Percentiles rank a stretch among this genome's conserved stretches.
These are phyloP conservation scores for Passiflora organensis DNA, from an alignment of 345 rosid genomes.

Conservation along the genomic window DNA sequence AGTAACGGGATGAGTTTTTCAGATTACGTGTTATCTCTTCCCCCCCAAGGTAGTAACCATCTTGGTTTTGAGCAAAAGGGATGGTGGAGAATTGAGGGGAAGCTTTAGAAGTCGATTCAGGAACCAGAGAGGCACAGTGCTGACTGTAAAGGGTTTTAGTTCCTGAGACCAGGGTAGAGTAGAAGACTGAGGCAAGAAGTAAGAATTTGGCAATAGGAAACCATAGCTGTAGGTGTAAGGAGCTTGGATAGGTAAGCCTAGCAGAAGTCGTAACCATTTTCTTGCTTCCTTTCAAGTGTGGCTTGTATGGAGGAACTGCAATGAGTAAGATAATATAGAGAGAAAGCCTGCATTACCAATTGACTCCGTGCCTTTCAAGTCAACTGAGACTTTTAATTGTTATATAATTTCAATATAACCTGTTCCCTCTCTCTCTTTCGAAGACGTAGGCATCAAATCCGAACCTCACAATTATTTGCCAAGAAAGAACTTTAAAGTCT, in stretches of 20 bases:
- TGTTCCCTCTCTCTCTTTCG: no score
- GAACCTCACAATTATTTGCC: no score
- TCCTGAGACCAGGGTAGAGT: neutral
- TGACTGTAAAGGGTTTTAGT: constrained; percentile 16
- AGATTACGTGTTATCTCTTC: constrained; percentile 5
- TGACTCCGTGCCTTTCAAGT: no score
- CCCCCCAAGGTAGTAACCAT: constrained; percentile 28
- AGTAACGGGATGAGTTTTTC: neutral
- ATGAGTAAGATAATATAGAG: neutral
- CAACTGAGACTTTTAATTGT: no score
- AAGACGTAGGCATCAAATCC: no score
- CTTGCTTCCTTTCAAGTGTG: neutral
- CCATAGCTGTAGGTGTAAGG: no score
- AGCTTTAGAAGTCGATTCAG: constrained; percentile 13
- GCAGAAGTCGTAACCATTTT: constrained; percentile 1
- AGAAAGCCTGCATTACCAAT: no score
- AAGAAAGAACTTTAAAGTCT: neutral
- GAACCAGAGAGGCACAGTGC: constrained; percentile 26
- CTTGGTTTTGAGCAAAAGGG: constrained; percentile 23
- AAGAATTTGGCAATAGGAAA: constrained; percentile 6
- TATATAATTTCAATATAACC: no score
- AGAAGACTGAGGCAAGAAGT: neutral
- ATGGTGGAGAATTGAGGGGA: constrained; percentile 12
- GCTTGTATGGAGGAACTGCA: neutral
- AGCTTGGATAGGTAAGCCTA: neutral